A percentile compares a stretch with the other conserved stretches of the same genome.
Evolutionary conservation across 768 basidiomycete species (phyloP).

Genomic region (Tricholoma furcatifolium): DNA sequence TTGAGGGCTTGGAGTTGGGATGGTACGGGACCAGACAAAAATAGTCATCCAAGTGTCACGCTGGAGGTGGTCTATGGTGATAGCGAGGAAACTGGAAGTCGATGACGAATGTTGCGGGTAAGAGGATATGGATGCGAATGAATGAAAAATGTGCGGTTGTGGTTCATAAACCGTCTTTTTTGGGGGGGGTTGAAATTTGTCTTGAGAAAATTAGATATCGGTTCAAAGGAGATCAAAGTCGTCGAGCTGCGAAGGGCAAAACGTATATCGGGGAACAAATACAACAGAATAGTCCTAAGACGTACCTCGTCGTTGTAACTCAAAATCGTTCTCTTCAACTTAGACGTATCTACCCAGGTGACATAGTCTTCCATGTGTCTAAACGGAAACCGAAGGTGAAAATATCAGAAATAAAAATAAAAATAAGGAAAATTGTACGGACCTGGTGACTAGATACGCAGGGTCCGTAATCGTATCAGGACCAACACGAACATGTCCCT

Average conservation of each 20-base stretch:
- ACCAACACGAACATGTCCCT: slow-evolving; percentile 96
- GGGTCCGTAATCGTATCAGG: slow-evolving; percentile 96
- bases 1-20: too few relatives aligned
- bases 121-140: too few relatives aligned
- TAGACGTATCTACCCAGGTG: slow-evolving; percentile 98
- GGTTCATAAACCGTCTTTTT: too few relatives aligned
- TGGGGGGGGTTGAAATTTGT: too few relatives aligned
- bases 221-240: slow-evolving; percentile 84
- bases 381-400: neutral
- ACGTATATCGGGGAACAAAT: neutral
- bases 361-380: slow-evolving; percentile 99
- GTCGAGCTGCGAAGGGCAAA: slow-evolving; percentile 61
- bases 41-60: too few relatives aligned
- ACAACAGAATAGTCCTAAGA: neutral
- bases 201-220: neutral
- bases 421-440: slow-evolving; percentile 14
- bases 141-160: too few relatives aligned
- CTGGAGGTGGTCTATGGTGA: too few relatives aligned
- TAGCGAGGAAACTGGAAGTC: too few relatives aligned
- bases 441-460: slow-evolving; percentile 92
- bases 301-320: slow-evolving; percentile 92
- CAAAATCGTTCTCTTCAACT: slow-evolving; percentile 94
- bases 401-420: neutral
- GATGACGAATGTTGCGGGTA: too few relatives aligned
- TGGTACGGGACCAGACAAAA: too few relatives aligned